Conservation (phyloP, 805 yeast species). For the Candida patagonica region DNA sequence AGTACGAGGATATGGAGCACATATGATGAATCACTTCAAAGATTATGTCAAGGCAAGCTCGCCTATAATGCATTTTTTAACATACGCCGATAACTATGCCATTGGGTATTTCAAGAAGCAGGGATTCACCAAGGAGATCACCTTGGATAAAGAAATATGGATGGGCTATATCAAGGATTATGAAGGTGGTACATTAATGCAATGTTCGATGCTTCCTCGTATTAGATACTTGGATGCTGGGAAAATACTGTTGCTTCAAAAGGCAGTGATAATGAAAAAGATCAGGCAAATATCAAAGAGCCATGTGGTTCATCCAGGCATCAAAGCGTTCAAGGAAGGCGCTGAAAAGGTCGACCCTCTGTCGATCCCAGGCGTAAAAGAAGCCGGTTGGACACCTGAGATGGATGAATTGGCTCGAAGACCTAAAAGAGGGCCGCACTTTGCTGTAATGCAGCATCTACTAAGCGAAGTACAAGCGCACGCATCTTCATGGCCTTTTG, state of each 20-base stretch:
- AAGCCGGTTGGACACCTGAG: slow-evolving; percentile 97
- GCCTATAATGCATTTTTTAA: slow-evolving; percentile 74
- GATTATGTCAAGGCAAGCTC: slow-evolving; percentile 89
- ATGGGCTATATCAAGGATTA: slow-evolving; percentile 98
- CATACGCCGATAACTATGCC: slow-evolving; percentile 98
- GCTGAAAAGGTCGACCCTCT: slow-evolving; percentile 53
- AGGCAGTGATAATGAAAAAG: slow-evolving; percentile 82
- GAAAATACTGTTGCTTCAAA: slow-evolving; percentile 76
- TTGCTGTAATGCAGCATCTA: slow-evolving; percentile 83
- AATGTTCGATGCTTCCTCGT: slow-evolving; percentile 85
- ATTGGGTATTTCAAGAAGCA: slow-evolving; percentile 97
- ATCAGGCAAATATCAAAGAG: slow-evolving; percentile 72
- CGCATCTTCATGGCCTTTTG: slow-evolving; percentile 97
- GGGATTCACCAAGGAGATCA: slow-evolving; percentile 92
- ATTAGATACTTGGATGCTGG: slow-evolving; percentile 83
- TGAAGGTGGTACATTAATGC: slow-evolving; percentile 98
- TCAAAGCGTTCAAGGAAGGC: slow-evolving; percentile 53
- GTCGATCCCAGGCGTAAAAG: slow-evolving; percentile 80
- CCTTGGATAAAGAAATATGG: slow-evolving; percentile 81
- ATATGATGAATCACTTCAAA: slow-evolving; percentile 92
- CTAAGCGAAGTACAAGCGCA: slow-evolving; percentile 85
- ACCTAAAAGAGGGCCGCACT: slow-evolving; percentile 91
- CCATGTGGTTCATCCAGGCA: slow-evolving; percentile 73
- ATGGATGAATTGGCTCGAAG: slow-evolving; percentile 95
- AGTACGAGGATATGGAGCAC: slow-evolving; percentile 98